Percentiles rank a stretch among this genome's conserved stretches.
Evolutionary conservation across 176 grass and related monocot genomes (phyloP).

Genomic region (sorghum (Sorghum bicolor)): DNA sequence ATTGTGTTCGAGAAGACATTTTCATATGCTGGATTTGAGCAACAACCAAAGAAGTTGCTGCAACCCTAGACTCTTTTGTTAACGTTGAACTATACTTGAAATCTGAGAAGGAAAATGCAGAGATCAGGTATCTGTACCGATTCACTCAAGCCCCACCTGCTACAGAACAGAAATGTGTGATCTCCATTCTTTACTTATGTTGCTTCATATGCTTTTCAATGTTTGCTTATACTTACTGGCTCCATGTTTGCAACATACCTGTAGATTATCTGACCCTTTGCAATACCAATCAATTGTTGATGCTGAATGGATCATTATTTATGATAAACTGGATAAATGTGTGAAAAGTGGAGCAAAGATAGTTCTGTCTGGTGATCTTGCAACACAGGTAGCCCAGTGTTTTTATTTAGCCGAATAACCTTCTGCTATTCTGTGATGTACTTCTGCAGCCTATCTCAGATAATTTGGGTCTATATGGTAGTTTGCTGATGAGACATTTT

Average conservation of each 20-base stretch:
- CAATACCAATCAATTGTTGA: slow-evolving; percentile 99
- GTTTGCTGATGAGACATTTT: slow-evolving; percentile 94
- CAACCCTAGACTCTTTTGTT: no score
- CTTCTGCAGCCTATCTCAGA: background rate
- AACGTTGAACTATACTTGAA: no score
- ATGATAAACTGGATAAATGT: slow-evolving; percentile 98
- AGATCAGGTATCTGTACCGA: no score
- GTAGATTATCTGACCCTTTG: slow-evolving; percentile 79
- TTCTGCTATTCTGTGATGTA: background rate
- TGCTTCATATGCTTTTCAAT: background rate
- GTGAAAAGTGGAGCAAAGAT: slow-evolving; percentile 85
- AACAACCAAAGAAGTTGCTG: no score
- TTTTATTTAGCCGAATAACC: background rate
- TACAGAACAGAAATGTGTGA: no score
- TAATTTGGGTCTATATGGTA: no score
- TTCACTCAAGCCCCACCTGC: no score
- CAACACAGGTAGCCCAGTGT: slow-evolving; percentile 51
- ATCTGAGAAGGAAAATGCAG: no score
- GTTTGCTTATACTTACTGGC: background rate
- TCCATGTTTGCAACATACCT: background rate
- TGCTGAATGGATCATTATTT: slow-evolving; percentile 99
- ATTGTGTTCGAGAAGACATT: no score
- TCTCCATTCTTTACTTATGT: no score
- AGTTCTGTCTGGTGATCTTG: slow-evolving; percentile 76
- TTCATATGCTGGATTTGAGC: no score